Evolutionary conservation across 208 protist species (phyloP).

Genomic region (Phytomonas sp.): DNA sequence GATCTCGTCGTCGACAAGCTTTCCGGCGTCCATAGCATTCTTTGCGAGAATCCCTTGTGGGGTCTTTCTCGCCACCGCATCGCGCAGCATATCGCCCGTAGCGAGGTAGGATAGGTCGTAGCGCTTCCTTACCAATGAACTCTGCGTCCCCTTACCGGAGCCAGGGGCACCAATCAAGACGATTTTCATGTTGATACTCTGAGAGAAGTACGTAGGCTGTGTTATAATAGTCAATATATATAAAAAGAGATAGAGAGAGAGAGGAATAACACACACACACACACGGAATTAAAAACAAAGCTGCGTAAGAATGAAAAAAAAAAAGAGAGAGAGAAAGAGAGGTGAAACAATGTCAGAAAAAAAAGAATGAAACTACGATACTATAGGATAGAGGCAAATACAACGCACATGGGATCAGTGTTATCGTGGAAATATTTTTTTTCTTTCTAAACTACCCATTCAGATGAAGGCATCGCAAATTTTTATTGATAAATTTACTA

Average conservation of each 20-base stretch:
- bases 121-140: conserved; percentile 76
- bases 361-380: not conserved
- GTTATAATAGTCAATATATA: conserved; percentile 3
- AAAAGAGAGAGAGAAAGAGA: conserved; percentile 14
- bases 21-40: conserved; percentile 66
- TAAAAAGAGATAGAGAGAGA: not conserved
- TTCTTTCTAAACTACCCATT: not conserved
- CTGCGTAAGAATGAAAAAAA: not conserved
- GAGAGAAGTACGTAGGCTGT: conserved; percentile 2
- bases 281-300: not conserved
- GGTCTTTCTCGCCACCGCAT: conserved; percentile 66
- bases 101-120: conserved; percentile 91
- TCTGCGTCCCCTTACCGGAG: conserved; percentile 93
- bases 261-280: not conserved
- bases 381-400: not conserved
- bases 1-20: conserved; percentile 88
- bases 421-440: not conserved
- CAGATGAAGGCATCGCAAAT: not conserved
- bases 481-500: not conserved
- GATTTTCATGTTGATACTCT: conserved; percentile 58
- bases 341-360: not conserved
- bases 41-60: conserved; percentile 60
- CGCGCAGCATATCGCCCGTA: conserved; percentile 92
- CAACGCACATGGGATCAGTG: not conserved
- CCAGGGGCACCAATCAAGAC: conserved; percentile 88